A percentile compares a stretch with the other conserved stretches of the same genome.
phyloP scores from a whole-genome alignment of 352 stramenopile genomes.

The Pythium periplocum region DNA sequence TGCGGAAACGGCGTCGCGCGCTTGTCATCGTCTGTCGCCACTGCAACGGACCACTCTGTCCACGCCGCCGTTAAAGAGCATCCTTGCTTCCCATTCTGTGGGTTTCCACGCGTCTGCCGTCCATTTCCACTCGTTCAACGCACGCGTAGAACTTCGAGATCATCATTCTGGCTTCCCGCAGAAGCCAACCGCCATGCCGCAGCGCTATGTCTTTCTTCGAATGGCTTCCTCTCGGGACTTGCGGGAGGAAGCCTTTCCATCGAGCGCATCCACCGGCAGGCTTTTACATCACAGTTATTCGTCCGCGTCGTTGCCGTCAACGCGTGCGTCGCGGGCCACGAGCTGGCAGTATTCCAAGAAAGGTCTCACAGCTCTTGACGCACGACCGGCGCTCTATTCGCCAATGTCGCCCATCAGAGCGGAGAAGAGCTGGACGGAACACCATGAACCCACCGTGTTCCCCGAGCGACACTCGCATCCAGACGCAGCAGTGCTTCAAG shows the following conservation, averaged over 20 bases:
- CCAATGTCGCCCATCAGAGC: no score
- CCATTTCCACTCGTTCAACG: neutral
- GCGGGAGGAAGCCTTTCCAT: conserved; percentile 17
- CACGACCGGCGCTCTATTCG: no score
- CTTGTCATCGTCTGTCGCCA: no score
- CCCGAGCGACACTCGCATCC: no score
- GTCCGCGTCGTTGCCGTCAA: conserved; percentile 19
- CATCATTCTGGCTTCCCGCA: neutral
- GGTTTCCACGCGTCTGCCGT: no score
- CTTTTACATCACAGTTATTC: neutral
- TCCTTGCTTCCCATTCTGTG: no score
- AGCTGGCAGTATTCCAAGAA: conserved; percentile 13
- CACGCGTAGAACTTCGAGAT: neutral
- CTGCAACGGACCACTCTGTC: no score
- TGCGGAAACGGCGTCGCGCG: no score
- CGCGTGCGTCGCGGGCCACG: conserved; percentile 9
- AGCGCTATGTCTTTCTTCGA: conserved; percentile 38
- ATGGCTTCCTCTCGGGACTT: conserved; percentile 38
- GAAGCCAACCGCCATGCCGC: conserved; percentile 20
- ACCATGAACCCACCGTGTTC: no score
- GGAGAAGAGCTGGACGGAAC: no score
- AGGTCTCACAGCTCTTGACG: neutral
- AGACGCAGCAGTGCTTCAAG: conserved; percentile 6
- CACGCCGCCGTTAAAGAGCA: no score
- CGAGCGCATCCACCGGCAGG: no score